Base-by-base conservation (phyloP, 2,329 filamentous ascomycete species). In the Fusarium ramigenum region DNA sequence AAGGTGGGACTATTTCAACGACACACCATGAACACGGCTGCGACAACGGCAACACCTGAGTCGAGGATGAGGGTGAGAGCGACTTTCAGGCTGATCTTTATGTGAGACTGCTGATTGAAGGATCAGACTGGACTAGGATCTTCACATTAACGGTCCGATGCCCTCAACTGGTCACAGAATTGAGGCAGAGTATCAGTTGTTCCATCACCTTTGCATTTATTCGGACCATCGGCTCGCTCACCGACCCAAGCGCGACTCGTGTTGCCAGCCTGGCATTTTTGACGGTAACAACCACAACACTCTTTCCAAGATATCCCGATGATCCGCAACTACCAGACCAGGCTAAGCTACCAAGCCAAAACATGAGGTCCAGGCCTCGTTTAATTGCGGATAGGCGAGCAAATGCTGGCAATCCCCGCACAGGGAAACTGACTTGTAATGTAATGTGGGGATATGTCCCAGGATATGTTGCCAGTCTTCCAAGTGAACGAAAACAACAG, bases 1-100 rank as follows among this genome's bases (percentile, higher is more conserved):
- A 67, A 68, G 64, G 75, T 74, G 77, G 74, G 70, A 64, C 60
- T 59, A 50, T 71, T 78, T 75, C 73, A 76, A 80, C 78, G 62
- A 80, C 79, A 76, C 75, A 72, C 76, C 71, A 76, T 67, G 54
- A 65, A 70, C 73, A 69, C 70, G 75, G 76, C 75, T 77, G 67
- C 57, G 52, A 59, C 59, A 64, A 59, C 67, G 42, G 65, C 58
- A 69, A 46, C 59, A 32, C 60, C 40, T 60, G 58, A 62, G 53
- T 70, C 54, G n/a, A 56, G 30, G 39, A 52, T 36, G 25, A 28
- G 12, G 30, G 37, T 39, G 43, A 50, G 28, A 42, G 32, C 23
- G 39, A 25, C 63, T 69, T 59, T 49, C 39, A 44, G 62, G 60
- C 59, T 71, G 49, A 60, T 63, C 19, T 71, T 66, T 54, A n/a